phyloP scores from a whole-genome alignment of 2,329 filamentous ascomycete species.

The Stemphylium vesicarium region DNA sequence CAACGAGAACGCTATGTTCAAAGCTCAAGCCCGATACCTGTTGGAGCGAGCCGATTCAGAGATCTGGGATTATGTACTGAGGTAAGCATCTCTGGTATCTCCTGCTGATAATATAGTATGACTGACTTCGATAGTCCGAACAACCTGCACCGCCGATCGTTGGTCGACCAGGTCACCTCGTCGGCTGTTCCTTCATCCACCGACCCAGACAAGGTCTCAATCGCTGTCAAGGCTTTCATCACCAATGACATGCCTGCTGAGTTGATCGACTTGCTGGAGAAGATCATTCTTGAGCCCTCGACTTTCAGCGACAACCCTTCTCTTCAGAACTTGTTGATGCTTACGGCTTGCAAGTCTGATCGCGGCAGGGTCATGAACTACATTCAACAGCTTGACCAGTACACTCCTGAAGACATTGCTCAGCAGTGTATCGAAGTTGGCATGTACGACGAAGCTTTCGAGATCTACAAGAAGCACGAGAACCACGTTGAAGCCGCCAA shows the following conservation, averaged over 20 bases:
- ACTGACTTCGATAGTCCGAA: conserved; percentile 65
- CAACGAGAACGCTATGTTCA: conserved; percentile 99
- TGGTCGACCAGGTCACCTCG: conserved; percentile 95
- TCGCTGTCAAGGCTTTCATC: conserved; percentile 93
- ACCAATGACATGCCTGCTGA: conserved; percentile 89
- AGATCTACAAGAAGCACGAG: conserved; percentile 97
- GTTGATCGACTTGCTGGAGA: conserved; percentile 96
- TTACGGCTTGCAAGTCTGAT: conserved; percentile 96
- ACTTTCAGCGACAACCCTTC: conserved; percentile 97
- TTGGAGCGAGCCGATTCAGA: conserved; percentile 88
- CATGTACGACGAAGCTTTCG: conserved; percentile 94
- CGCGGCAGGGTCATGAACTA: conserved; percentile 95
- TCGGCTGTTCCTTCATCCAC: conserved; percentile 85
- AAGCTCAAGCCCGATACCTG: conserved; percentile 93
- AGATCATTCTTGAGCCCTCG: conserved; percentile 99
- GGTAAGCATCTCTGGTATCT: neutral
- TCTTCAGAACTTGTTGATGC: conserved; percentile 93
- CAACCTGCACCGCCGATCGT: conserved; percentile 91
- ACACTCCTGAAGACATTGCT: conserved; percentile 91
- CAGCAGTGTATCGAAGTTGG: conserved; percentile 93
- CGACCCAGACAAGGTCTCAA: conserved; percentile 91
- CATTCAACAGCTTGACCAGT: conserved; percentile 87
- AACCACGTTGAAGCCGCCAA: conserved; percentile 87
- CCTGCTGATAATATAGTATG: neutral
- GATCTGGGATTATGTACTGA: conserved; percentile 94